Evolutionary conservation across 1,284 basidiomycete species (phyloP), one percentile per base, ranked within the genome.

Genomic region (Pseudomicrostroma phylloplanum): DNA sequence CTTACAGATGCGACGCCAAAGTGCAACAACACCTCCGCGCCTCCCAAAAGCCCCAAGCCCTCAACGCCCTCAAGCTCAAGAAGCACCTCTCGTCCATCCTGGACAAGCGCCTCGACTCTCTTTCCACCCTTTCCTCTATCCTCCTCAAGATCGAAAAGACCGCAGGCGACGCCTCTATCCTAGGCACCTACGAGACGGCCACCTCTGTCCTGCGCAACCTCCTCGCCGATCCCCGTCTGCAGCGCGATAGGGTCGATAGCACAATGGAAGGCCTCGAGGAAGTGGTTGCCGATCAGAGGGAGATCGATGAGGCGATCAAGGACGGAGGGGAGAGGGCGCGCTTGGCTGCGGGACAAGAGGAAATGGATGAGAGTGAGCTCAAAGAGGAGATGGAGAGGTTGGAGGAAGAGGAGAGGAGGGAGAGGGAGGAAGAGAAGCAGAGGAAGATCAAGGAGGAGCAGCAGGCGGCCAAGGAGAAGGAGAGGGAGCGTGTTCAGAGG

Each of bases 211-310:
- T 97, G 9, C 84, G 85, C 12, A 80, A 84, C 0, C 85, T 96
- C 48, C 85, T 96, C 1, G 81, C 86, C 0, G 86, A 93, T 70
- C 90, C 91, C 0, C 86, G 86, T 0, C 82, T 97, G 13, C 86
- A 88, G 66, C 84, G 85, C 6, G 88, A 88, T 19, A 85, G 84
- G 56, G 86, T 96, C 57, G 90, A 94, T 56, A 83, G 85, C 67
- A 93, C 91, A 1, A 88, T 96, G 85, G 89, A 92, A 40, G 87
- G 87, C 1, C 84, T 97, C 71, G 86, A 89, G 0, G 88, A 90
- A 62, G 88, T 88, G 0, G 87, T 91, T 64, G 86, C 86, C 0
- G 87, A 91, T 73, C 89, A 90, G 58, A 83, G 83, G 57, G 92
- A 96, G 70, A 83, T 96, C 30, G 88, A 94, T 70, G 85, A 89